Percentiles rank a stretch among this genome's conserved stretches.
These are phyloP conservation scores for Phaffomyces opuntiae DNA, from an alignment of 805 yeast species.

Conservation along the genomic window DNA sequence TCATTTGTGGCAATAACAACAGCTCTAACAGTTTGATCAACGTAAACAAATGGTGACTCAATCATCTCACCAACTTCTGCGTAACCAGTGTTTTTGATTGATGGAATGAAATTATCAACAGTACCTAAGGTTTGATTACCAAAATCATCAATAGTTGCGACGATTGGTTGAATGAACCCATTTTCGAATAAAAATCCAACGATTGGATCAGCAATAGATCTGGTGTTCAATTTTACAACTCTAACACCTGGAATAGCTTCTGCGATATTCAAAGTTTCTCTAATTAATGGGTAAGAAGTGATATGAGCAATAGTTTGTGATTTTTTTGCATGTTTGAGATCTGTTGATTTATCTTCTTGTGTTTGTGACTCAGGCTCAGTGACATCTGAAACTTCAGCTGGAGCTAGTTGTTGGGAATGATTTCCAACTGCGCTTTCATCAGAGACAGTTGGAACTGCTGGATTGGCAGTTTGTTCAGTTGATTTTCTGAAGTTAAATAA, in stretches of 20 bases:
- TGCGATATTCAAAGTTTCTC: conserved; percentile 30
- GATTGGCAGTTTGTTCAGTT: not conserved
- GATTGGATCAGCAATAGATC: conserved; percentile 24
- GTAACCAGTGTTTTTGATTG: conserved; percentile 46
- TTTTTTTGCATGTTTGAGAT: no score
- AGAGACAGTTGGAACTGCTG: not conserved
- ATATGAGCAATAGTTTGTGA: conserved; percentile 29
- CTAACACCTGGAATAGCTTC: conserved; percentile 32
- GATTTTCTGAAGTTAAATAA: conserved; percentile 7
- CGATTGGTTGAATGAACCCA: conserved; percentile 34
- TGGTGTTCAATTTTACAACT: conserved; percentile 25
- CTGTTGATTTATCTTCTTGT: not conserved
- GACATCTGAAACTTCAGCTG: no score
- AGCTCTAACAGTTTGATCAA: conserved; percentile 33
- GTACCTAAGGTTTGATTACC: conserved; percentile 49
- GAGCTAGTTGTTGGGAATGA: no score
- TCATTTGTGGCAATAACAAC: conserved; percentile 27
- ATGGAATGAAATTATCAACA: conserved; percentile 56
- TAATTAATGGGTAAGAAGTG: conserved; percentile 41
- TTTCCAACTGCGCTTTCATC: not conserved
- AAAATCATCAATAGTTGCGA: conserved; percentile 41
- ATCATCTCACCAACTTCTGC: conserved; percentile 41
- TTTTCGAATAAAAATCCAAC: conserved; percentile 26
- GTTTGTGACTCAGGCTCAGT: not conserved
- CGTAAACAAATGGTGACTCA: conserved; percentile 45